Conservation (phyloP, 495 filamentous ascomycete species). For the Hypoxylon fuscum region DNA sequence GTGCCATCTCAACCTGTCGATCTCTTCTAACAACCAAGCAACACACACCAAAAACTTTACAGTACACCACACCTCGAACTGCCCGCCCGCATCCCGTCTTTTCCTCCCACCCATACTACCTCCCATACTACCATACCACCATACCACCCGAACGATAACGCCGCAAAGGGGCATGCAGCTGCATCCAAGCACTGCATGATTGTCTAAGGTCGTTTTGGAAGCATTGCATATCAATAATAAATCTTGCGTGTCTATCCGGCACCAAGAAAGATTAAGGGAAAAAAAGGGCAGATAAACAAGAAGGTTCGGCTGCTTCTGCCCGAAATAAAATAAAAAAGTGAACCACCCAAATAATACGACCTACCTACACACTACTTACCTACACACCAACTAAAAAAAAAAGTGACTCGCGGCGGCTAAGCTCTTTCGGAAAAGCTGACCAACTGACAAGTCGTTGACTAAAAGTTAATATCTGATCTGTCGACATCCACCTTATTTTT, state of each 20-base stretch:
- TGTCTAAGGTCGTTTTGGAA: conserved; percentile 43
- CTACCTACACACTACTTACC: no score
- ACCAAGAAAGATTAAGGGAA: conserved; percentile 26
- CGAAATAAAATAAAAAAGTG: conserved; percentile 22
- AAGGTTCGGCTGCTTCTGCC: conserved; percentile 37
- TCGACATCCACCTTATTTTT: conserved; percentile 25
- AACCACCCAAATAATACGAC: conserved; percentile 12
- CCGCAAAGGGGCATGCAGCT: conserved; percentile 46
- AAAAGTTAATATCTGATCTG: conserved; percentile 34
- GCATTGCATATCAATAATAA: conserved; percentile 42
- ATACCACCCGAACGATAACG: conserved; percentile 46
- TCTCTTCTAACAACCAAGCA: conserved; percentile 25
- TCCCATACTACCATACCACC: conserved; percentile 37
- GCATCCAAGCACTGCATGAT: conserved; percentile 46
- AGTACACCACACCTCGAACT: conserved; percentile 35
- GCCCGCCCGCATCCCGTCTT: conserved; percentile 27
- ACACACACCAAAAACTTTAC: no score
- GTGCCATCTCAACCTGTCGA: conserved; percentile 15
- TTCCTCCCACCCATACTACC: no score
- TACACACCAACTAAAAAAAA: conserved; percentile 18
- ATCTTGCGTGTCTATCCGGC: conserved; percentile 40
- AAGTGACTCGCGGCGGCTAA: conserved; percentile 7
- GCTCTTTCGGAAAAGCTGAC: conserved; percentile 8
- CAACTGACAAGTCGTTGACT: conserved; percentile 28
- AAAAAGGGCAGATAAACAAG: conserved; percentile 22